Conservation (phyloP, 2,329 filamentous ascomycete genomes). For the Fusarium sp. region DNA sequence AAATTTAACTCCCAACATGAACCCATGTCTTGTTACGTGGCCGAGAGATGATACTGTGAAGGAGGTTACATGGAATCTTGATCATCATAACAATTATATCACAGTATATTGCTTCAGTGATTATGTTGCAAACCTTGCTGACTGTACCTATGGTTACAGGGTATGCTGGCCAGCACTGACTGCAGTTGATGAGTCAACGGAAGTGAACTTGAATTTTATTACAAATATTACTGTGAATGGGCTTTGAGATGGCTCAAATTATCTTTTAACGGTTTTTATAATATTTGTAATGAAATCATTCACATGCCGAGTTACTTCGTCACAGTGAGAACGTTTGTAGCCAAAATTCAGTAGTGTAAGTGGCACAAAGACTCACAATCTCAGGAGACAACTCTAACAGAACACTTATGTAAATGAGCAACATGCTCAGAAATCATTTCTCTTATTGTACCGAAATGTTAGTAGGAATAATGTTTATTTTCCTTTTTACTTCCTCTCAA, state of each 20-base stretch:
- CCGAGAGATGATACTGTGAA: not conserved
- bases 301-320: not conserved
- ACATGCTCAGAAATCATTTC: not conserved
- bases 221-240: not conserved
- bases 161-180: not conserved
- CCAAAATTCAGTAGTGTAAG: not conserved
- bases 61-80: not conserved
- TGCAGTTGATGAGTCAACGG: not conserved
- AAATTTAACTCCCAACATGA: not conserved
- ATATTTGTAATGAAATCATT: not conserved
- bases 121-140: not conserved
- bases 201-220: not conserved
- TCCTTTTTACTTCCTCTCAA: not conserved
- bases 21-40: not conserved
- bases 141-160: not conserved
- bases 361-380: not conserved
- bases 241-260: not conserved
- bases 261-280: not conserved
- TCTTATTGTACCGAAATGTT: not conserved
- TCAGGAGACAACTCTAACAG: not conserved
- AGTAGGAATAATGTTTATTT: not conserved
- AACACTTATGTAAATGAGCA: not conserved
- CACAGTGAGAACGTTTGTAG: not conserved
- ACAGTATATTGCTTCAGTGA: not conserved
- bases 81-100: not conserved